Evolutionary conservation across 2,329 filamentous ascomycete genomes (phyloP), one percentile per base, ranked within the genome.

Genomic region (Aspergillus cejpii): DNA sequence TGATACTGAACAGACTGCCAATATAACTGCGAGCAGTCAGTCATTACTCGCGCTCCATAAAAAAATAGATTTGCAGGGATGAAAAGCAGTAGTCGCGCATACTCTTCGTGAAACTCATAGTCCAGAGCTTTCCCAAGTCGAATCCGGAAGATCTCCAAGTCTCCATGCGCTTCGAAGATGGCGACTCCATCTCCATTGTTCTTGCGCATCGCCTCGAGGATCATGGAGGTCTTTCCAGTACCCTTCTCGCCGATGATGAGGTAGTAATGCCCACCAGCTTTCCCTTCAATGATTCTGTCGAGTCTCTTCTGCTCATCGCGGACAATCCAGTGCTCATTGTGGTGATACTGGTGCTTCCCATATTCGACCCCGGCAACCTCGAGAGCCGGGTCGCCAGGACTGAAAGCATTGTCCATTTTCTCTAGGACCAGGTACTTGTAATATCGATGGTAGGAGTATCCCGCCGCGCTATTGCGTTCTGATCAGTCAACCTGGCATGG

Each of bases 81-180:
- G 23, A 24, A 8, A 8, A 24, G 23, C 5, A 8, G 8, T 8
- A 8, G 23, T 24, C 6, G 14, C 11, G 49, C 64, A 61, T 94
- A 96, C 71, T 98, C 92, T 70, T 97, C 92, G 62, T 97, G 88
- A 58, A 86, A 98, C 63, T 98, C 92, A 64, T 90, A 98, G 64
- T 98, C 90, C 31, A 98, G 75, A 1, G 90, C 88, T 63, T 95
- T 96, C 20, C 92, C 92, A 3, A 98, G 77, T 3, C 92, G 80
- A 34, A 96, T 85, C 14, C 92, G 85, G 64, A 98, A 94, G 47
- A 98, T 94, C 60, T 98, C 92, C 1, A 90, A 78, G 64, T 98
- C 90, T 4, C 89, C 85, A 66, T 98, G 92, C 1, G 91, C 90
- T 68, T 98, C 92, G 59, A 97, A 87, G 87, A 98, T 95, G 54